Conservation (phyloP, 1,284 basidiomycete genomes). For the Malassezia equina region DNA sequence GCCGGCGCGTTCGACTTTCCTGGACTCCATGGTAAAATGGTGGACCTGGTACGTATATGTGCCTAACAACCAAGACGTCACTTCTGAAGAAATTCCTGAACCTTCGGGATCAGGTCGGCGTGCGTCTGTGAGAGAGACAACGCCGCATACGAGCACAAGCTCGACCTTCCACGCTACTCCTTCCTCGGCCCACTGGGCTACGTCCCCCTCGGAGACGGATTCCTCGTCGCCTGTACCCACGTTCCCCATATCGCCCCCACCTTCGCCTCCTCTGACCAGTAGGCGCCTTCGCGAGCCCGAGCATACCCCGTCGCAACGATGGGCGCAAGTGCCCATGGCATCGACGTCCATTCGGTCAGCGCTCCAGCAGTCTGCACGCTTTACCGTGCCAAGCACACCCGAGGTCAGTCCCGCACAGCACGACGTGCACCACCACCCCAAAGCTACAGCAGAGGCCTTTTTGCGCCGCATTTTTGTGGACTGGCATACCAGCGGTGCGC, state of each 20-base stretch:
- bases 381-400: conserved; percentile 31
- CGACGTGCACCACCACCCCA: conserved; percentile 27
- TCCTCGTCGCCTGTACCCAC: neutral
- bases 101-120: conserved; percentile 17
- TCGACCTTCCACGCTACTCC: neutral
- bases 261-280: neutral
- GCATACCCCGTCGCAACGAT: neutral
- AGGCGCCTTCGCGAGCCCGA: neutral
- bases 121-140: conserved; percentile 25
- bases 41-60: conserved; percentile 10
- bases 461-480: conserved; percentile 27
- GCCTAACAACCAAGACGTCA: conserved; percentile 4
- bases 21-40: conserved; percentile 20
- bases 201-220: neutral
- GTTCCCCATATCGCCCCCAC: conserved; percentile 3
- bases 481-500: conserved; percentile 16
- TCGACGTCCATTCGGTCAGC: neutral
- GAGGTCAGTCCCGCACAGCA: conserved; percentile 35
- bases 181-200: neutral
- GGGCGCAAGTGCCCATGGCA: neutral
- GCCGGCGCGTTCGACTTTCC: conserved; percentile 9
- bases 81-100: conserved; percentile 20
- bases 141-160: conserved; percentile 9
- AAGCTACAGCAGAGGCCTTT: conserved; percentile 25
- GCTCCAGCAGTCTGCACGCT: conserved; percentile 4